Evolutionary conservation across 1,139 yeast genomes (phyloP).

Genomic region (Yamadazyma oceani): DNA sequence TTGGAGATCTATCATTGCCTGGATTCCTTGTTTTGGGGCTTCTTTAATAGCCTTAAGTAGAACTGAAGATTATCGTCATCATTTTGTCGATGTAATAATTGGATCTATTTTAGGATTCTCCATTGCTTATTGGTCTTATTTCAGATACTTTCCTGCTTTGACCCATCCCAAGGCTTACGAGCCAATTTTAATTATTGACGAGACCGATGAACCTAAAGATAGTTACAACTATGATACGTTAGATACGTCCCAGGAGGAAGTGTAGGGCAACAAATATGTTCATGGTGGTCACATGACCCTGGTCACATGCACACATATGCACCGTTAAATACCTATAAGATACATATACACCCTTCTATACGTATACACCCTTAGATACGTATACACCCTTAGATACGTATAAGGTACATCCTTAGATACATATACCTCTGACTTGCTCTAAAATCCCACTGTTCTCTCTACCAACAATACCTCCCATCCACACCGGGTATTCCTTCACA

Average conservation of each 20-base stretch:
- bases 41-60: conserved; percentile 65
- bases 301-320: no score
- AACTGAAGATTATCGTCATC: conserved; percentile 80
- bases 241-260: conserved; percentile 4
- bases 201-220: conserved; percentile 8
- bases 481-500: no score
- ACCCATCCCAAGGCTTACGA: conserved; percentile 20
- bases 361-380: no score
- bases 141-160: conserved; percentile 35
- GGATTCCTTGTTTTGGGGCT: conserved; percentile 53
- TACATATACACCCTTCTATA: no score
- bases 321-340: no score
- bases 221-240: conserved; percentile 5
- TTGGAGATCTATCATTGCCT: conserved; percentile 50
- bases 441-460: no score
- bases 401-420: no score
- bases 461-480: no score
- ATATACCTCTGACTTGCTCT: no score
- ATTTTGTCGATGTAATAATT: conserved; percentile 63
- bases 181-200: conserved; percentile 20
- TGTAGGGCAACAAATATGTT: neutral
- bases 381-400: no score
- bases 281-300: conserved; percentile 2
- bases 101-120: conserved; percentile 57
- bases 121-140: conserved; percentile 39